Conservation (phyloP, 176 grass and related monocot genomes). For the Secale cereale region DNA sequence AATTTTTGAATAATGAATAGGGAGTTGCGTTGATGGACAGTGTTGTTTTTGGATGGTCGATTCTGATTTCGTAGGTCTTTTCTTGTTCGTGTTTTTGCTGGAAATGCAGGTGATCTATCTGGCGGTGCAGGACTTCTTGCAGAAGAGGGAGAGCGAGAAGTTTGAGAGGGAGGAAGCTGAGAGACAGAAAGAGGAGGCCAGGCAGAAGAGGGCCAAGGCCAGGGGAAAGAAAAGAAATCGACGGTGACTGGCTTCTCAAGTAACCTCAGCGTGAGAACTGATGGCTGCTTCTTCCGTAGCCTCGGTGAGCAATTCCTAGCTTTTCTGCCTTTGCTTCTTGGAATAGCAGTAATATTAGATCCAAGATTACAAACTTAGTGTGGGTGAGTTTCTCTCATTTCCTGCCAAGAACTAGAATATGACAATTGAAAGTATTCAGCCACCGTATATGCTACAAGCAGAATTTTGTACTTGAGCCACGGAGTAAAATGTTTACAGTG, state of each 20-base stretch:
- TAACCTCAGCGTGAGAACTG: neutral
- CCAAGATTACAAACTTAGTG: neutral
- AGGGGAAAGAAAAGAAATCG: constrained; percentile 39
- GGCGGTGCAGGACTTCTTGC: constrained; percentile 60
- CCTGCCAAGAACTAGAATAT: neutral
- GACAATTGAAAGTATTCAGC: neutral
- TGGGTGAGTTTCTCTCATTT: neutral
- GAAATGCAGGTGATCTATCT: constrained; percentile 65
- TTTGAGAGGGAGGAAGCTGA: constrained; percentile 68
- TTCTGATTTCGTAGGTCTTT: neutral
- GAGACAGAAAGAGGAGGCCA: constrained; percentile 56
- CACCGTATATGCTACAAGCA: neutral
- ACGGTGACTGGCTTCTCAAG: neutral
- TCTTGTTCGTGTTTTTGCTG: neutral
- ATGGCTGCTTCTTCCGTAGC: neutral
- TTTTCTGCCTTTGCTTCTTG: neutral
- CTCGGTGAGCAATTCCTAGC: constrained; percentile 22
- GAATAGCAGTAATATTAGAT: neutral
- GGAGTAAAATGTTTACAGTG: neutral
- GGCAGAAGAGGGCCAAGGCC: constrained; percentile 54
- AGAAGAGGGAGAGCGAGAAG: constrained; percentile 79
- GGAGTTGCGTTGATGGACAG: neutral
- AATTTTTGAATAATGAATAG: neutral
- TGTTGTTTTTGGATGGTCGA: neutral
- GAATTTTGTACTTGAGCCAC: neutral